Conservation (phyloP, 305 asterid species). For the Fraxinus xanthoxyloides region DNA sequence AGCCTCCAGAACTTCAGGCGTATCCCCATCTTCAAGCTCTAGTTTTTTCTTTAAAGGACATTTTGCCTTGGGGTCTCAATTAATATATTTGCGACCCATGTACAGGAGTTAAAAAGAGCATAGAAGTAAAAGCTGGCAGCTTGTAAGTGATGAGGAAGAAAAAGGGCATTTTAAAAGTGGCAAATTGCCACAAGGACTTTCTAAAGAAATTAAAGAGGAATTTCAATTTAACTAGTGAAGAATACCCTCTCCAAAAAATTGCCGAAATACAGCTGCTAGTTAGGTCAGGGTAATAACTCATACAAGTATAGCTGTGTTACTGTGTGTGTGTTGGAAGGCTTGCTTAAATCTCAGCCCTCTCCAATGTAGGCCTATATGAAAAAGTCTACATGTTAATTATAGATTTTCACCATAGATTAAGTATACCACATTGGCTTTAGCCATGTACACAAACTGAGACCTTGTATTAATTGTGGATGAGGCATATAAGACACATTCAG, state of each 20-base stretch:
- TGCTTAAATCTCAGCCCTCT: neutral
- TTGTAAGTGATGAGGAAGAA: slow-evolving; percentile 24
- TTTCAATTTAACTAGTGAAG: neutral
- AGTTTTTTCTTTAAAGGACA: neutral
- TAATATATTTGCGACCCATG: slow-evolving; percentile 29
- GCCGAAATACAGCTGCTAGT: neutral
- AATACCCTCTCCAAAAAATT: neutral
- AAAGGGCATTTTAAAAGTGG: neutral
- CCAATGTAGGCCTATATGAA: neutral
- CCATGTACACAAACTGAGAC: neutral
- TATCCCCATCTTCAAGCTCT: neutral
- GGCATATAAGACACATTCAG: neutral
- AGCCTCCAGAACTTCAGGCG: neutral
- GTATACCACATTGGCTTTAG: neutral
- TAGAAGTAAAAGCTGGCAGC: slow-evolving; percentile 42
- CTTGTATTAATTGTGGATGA: neutral
- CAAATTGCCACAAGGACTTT: neutral
- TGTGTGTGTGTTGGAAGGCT: neutral
- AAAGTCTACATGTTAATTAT: neutral
- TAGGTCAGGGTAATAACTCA: neutral
- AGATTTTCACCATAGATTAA: neutral
- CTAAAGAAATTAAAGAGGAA: neutral
- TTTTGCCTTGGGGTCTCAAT: slow-evolving; percentile 30
- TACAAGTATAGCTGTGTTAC: neutral
- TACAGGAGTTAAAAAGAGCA: slow-evolving; percentile 34